These are phyloP conservation scores for Chlorella sp. DNA, from an alignment of 139 green algal species.

Conservation along the genomic window DNA sequence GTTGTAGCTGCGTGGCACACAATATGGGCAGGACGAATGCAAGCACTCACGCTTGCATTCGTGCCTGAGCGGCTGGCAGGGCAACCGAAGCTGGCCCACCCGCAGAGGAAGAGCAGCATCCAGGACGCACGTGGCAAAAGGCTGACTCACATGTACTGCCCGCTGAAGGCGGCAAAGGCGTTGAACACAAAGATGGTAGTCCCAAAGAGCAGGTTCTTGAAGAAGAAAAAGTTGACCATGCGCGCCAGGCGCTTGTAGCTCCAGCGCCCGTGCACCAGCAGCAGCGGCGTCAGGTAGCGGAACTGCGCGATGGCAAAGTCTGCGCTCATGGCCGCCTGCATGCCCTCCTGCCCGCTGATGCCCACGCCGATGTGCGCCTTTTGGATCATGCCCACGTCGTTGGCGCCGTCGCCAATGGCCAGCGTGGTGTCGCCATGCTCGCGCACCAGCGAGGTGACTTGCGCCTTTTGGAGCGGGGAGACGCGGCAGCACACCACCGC, in stretches of 20 bases:
- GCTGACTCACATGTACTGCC: slow-evolving; percentile 27
- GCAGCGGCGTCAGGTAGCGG: slow-evolving; percentile 75
- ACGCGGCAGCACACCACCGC: slow-evolving; percentile 75
- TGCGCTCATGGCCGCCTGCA: slow-evolving; percentile 84
- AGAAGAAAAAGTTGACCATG: slow-evolving; percentile 70
- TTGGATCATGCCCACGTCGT: slow-evolving; percentile 97
- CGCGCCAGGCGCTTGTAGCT: slow-evolving; percentile 82
- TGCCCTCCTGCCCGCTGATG: slow-evolving; percentile 95
- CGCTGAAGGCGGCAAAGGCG: slow-evolving; percentile 52
- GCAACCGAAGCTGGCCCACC: no score
- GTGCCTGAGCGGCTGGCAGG: no score
- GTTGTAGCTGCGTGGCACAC: slow-evolving; percentile 67
- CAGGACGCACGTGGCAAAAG: no score
- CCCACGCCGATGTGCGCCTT: slow-evolving; percentile 63
- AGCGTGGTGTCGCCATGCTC: slow-evolving; percentile 71
- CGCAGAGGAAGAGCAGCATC: no score
- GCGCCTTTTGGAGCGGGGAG: slow-evolving; percentile 16
- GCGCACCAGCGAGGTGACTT: slow-evolving; percentile 61
- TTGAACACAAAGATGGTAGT: slow-evolving; percentile 74
- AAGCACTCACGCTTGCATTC: no score
- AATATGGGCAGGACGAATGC: no score
- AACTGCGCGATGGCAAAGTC: slow-evolving; percentile 98
- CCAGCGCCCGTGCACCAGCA: slow-evolving; percentile 76
- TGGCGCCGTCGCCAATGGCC: slow-evolving; percentile 95
- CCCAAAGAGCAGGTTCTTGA: slow-evolving; percentile 86